Percentiles rank a stretch among this genome's conserved stretches.
Evolutionary conservation across 2,329 filamentous ascomycete species (phyloP).

Genomic region (Penicillium psychrosexuale): DNA sequence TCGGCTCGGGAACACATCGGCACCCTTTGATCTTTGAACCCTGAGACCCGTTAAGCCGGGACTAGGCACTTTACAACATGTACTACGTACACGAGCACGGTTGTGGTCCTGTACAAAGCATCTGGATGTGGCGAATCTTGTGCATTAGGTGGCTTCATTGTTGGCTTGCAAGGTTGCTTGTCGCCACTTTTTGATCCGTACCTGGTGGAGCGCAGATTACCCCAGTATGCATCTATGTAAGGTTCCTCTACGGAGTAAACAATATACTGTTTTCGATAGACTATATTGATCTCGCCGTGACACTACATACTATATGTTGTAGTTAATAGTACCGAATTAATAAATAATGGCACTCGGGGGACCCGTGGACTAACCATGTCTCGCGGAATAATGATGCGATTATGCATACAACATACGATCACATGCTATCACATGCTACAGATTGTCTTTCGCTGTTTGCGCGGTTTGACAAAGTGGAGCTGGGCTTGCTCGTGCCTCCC

Average conservation of each 20-base stretch:
- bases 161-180: background rate
- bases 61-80: too few species aligned
- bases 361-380: background rate
- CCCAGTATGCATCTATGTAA: background rate
- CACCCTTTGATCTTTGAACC: too few species aligned
- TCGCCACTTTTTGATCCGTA: background rate
- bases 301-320: background rate
- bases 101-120: background rate
- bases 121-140: background rate
- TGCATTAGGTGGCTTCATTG: background rate
- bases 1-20: too few species aligned
- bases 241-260: background rate
- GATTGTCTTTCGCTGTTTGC: background rate
- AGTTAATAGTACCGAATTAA: background rate
- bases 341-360: background rate
- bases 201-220: background rate
- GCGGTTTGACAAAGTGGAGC: background rate
- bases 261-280: background rate
- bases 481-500: background rate
- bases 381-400: background rate
- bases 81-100: too few species aligned
- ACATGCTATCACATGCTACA: background rate
- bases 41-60: too few species aligned
- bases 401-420: background rate
- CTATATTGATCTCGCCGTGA: background rate